Base-by-base conservation (phyloP, 192 early-diverging fungal genomes). In the Dissophora ornata region DNA sequence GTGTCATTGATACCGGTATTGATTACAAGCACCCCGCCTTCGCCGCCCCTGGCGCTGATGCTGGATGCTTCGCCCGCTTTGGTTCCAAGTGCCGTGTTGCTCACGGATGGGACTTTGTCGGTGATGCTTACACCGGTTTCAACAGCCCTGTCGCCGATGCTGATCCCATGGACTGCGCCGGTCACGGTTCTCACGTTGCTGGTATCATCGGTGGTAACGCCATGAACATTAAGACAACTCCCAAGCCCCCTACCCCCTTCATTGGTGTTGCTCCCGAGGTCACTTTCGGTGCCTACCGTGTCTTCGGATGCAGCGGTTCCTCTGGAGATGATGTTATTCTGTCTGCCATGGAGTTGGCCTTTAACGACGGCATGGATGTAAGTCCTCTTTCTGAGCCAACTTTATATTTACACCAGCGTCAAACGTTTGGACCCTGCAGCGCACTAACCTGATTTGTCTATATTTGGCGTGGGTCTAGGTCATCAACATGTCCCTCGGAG, bases 201-300 rank as follows among this genome's bases (percentile, higher is more conserved):
- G 92, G 92, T 12, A 94, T 94, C 41, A 84, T 93, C 57, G 91
- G 87, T 19, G 91, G 87, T n/a, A 73, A 88, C 21, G 88, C 89
- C 53, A 42, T 52, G 26, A 57, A 56, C 13, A 74, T 67, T 46
- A 81, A 85, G 71, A 44, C 21, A 32, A 22, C 36, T n/a, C 38
- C 49, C 40, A 58, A 51, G 36, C 67, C 67, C 16, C 67, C 67
- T 21, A 51, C 55, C 46, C 62, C 70, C 30, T 85, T 91, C 54
- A 79, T 69, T 22, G 96, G 96, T 67, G 92, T 95, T 32, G 96
- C 95, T 18, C 96, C 96, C 0, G 88, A 87, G 42, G 80, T 88
- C 49, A 92, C 84, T 13, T 79, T 96, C 36, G 91, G 91, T 16
- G 86, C 85, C 15, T 97, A 93, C 85, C 85, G 95, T 74, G 83